A percentile compares a stretch with the other conserved stretches of the same genome.
Conservation (phyloP, 2,329 filamentous ascomycete species). For the Byssothecium circinans region DNA sequence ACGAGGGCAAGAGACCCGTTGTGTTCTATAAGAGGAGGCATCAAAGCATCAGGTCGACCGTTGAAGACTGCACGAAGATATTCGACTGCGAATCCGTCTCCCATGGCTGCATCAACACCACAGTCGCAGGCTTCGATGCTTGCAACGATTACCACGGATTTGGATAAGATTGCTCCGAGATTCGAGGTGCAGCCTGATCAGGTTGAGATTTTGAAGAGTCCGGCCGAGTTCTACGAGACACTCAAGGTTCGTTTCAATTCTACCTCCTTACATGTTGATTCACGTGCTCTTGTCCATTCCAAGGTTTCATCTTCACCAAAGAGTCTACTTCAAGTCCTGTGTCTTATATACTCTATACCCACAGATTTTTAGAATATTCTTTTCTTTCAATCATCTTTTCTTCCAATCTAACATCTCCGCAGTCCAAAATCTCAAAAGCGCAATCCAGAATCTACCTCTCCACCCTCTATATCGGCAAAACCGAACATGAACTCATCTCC, state of each 20-base stretch:
- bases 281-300: background rate
- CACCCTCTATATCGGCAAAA: slow-evolving; percentile 95
- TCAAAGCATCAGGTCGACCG: slow-evolving; percentile 17
- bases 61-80: slow-evolving; percentile 32
- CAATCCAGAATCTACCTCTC: slow-evolving; percentile 83
- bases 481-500: slow-evolving; percentile 83
- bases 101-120: slow-evolving; percentile 29
- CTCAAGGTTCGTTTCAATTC: slow-evolving; percentile 67
- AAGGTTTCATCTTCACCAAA: background rate
- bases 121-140: slow-evolving; percentile 58
- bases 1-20: slow-evolving; percentile 28
- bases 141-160: slow-evolving; percentile 66
- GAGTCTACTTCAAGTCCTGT: background rate
- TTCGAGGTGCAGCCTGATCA: slow-evolving; percentile 83
- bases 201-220: slow-evolving; percentile 76
- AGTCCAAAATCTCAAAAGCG: slow-evolving; percentile 75
- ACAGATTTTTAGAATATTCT: too few relatives aligned
- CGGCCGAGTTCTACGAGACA: slow-evolving; percentile 86
- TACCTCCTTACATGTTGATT: slow-evolving; percentile 2
- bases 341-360: too few relatives aligned
- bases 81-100: slow-evolving; percentile 35
- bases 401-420: slow-evolving; percentile 14
- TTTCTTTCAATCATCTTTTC: background rate
- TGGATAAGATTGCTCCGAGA: slow-evolving; percentile 87
- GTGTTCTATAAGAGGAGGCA: slow-evolving; percentile 16